These are phyloP conservation scores for Myriosclerotinia curreyana DNA, from an alignment of 2,329 filamentous ascomycete species.

Conservation along the genomic window DNA sequence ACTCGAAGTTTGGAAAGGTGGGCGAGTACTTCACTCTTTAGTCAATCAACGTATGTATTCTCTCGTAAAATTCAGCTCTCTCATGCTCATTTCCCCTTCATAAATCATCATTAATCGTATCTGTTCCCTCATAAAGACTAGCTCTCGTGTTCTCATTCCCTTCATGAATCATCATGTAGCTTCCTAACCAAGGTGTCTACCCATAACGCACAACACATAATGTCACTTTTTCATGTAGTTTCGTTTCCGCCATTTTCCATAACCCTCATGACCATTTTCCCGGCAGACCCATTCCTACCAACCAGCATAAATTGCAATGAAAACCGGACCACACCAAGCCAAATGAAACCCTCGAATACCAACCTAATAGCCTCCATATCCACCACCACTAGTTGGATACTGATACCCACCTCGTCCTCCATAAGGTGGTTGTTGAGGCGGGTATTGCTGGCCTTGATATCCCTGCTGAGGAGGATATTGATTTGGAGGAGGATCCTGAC, in stretches of 20 bases:
- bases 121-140: background rate
- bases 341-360: background rate
- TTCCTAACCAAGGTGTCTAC: background rate
- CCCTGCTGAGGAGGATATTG: constrained; percentile 17
- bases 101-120: too few species aligned
- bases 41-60: too few species aligned
- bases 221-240: background rate
- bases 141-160: background rate
- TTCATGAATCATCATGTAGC: background rate
- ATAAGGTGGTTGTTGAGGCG: constrained; percentile 29
- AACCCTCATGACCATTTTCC: background rate
- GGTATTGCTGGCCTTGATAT: constrained; percentile 20
- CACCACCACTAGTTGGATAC: constrained; percentile 10
- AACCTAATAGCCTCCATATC: constrained; percentile 10
- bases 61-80: background rate
- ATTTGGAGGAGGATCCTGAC: constrained; percentile 10
- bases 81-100: too few species aligned
- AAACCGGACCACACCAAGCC: background rate
- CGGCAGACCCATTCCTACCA: too few species aligned
- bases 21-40: too few species aligned
- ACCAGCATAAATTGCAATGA: background rate
- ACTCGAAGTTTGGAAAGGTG: too few species aligned
- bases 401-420: constrained; percentile 20
- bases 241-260: background rate
- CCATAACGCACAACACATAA: background rate